Percentiles rank a stretch among this genome's conserved stretches.
These are phyloP conservation scores for Xanthoceras sorbifolium DNA, from an alignment of 345 rosid genomes.

Conservation along the genomic window DNA sequence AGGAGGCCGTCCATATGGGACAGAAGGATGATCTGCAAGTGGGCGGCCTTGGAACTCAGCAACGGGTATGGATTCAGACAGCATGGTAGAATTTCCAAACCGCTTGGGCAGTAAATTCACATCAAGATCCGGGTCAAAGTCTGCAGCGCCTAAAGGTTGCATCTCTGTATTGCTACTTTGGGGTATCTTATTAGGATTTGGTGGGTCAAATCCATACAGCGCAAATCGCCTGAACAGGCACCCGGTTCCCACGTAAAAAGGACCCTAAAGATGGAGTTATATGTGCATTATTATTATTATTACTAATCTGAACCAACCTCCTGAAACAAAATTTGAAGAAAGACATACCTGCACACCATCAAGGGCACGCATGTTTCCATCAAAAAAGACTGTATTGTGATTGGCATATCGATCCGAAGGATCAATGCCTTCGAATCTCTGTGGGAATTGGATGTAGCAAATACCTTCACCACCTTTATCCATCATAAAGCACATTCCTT, in stretches of 20 bases:
- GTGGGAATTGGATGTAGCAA: constrained; percentile 94
- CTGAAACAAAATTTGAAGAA: background rate
- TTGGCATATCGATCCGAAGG: constrained; percentile 95
- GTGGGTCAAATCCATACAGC: constrained; percentile 90
- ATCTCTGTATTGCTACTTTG: constrained; percentile 52
- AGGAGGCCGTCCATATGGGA: constrained; percentile 82
- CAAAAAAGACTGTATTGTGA: constrained; percentile 93
- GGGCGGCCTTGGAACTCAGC: constrained; percentile 92
- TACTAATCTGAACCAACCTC: background rate
- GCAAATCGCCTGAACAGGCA: constrained; percentile 92
- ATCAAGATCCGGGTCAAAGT: constrained; percentile 82
- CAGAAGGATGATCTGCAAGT: constrained; percentile 85
- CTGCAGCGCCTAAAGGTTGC: constrained; percentile 66
- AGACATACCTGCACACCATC: constrained; percentile 79
- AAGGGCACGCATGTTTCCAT: constrained; percentile 95
- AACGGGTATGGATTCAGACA: constrained; percentile 79
- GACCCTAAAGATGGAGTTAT: constrained; percentile 48
- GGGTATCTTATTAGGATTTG: constrained; percentile 42
- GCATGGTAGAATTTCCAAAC: constrained; percentile 88
- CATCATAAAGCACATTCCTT: constrained; percentile 99
- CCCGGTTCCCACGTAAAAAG: constrained; percentile 94
- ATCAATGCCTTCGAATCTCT: constrained; percentile 96
- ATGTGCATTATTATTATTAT: no score
- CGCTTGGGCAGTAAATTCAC: constrained; percentile 80
- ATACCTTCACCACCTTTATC: constrained; percentile 88